These are phyloP conservation scores for Colletotrichum camelliae DNA, from an alignment of 2,329 filamentous ascomycete species.

Conservation along the genomic window DNA sequence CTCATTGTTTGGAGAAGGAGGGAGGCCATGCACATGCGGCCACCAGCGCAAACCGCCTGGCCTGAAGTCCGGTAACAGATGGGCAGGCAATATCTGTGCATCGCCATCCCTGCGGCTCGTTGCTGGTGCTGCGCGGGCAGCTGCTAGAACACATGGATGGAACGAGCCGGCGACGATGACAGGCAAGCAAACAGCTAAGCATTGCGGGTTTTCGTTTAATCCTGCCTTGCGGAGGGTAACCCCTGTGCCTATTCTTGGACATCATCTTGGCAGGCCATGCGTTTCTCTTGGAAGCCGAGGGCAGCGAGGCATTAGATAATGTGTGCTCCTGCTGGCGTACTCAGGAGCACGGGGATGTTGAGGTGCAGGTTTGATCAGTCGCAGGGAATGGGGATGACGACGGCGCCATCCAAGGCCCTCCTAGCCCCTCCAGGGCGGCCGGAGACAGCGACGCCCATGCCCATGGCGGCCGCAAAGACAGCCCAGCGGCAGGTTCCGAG, in stretches of 20 bases:
- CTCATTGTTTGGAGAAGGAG: background rate
- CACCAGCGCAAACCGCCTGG: background rate
- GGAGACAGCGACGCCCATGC: conserved; percentile 4
- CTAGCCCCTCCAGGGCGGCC: background rate
- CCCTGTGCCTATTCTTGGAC: conserved; percentile 14
- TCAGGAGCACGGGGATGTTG: background rate
- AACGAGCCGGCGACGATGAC: conserved; percentile 1
- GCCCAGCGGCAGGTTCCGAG: conserved; percentile 13
- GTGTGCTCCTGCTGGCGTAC: background rate
- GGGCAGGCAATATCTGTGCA: background rate
- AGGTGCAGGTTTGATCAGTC: background rate
- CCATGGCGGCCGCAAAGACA: background rate
- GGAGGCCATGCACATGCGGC: background rate
- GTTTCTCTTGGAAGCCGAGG: background rate
- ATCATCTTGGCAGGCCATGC: conserved; percentile 11
- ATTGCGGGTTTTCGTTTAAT: conserved; percentile 14
- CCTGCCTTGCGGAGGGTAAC: conserved; percentile 1
- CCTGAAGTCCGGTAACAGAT: background rate
- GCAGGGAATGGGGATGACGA: background rate
- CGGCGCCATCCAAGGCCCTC: background rate
- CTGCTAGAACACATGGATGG: background rate
- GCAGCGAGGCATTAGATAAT: background rate
- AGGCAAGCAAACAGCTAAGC: conserved; percentile 8
- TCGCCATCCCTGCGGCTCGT: background rate
- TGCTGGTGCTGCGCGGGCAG: background rate